Base-by-base conservation (phyloP, 2,329 filamentous ascomycete genomes). In the Karstenula rhodostoma region DNA sequence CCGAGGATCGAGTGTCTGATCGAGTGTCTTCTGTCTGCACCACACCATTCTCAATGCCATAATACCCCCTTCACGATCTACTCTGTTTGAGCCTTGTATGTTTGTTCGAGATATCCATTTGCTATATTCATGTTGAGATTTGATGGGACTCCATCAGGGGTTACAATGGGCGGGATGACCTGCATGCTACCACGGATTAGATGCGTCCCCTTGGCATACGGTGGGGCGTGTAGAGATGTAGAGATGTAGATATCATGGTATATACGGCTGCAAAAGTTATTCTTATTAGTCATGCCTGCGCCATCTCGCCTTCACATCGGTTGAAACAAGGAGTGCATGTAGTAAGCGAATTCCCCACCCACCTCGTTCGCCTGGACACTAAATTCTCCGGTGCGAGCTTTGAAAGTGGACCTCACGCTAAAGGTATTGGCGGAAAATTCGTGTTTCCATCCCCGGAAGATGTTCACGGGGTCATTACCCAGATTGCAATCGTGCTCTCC, bases 61-160 rank as follows among this genome's bases (percentile, higher is more conserved):
- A 47, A 47, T 32, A 46, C 23, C 40, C 35, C 19, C 44, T 53
- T 46, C 22, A 47, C 48, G 47, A 37, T 23, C 9, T 52, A n/a
- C 23, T 57, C 22, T 23, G 2, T 35, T 25, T 23, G 32, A 40
- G 29, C 32, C 32, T 27, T 23, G 23, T 37, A 23, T 19, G 37
- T 54, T 54, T 44, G 37, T 43, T 54, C 10, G 37, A 54, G 51
- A 54, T 54, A 52, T 54, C 51, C 50, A 37, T 44, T 17, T 32
- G 17, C 17, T 17, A 22, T 2, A 10, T 32, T 2, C 12, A 29
- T 25, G 19, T 13, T 44, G 37, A 13, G 25, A 32, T 32, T 33
- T 54, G 19, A 27, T 27, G 10, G 5, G 33, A 19, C 9, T 42
- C 32, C 6, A 17, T 22, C 9, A 13, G 35, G 50, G 22, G 37